These are phyloP conservation scores for Physocladia obscura DNA, from an alignment of 192 early-diverging fungal genomes.

Conservation along the genomic window DNA sequence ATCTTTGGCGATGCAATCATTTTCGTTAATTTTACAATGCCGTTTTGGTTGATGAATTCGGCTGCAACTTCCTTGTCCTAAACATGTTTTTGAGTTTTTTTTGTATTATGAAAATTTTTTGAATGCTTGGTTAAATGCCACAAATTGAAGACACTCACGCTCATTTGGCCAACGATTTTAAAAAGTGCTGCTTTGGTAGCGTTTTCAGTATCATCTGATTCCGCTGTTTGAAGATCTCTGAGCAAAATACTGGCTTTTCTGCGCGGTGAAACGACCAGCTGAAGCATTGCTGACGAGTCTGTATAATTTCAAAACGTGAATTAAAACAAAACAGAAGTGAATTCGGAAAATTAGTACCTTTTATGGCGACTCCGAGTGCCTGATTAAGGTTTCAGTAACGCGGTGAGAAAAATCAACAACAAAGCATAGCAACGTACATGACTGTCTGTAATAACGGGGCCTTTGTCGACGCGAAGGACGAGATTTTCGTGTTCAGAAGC, in stretches of 20 bases:
- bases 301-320: no score
- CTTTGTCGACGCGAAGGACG: not conserved
- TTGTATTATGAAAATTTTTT: no score
- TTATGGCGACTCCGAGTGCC: not conserved
- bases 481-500: not conserved
- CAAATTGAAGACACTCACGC: no score
- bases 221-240: not conserved
- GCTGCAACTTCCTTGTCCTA: slow-evolving; percentile 7
- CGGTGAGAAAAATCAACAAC: no score
- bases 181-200: not conserved
- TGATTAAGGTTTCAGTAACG: no score
- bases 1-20: not conserved
- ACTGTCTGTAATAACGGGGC: no score
- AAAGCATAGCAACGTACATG: not conserved
- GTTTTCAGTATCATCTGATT: not conserved
- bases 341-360: not conserved
- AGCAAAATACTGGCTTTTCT: no score
- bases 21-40: not conserved
- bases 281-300: no score
- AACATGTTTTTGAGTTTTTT: not conserved
- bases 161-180: no score
- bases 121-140: no score
- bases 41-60: not conserved
- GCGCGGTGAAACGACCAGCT: no score
- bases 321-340: not conserved